A percentile compares a stretch with the other conserved stretches of the same genome.
Evolutionary conservation across 805 yeast genomes (phyloP).

Genomic region (Kodamaea laetipori): DNA sequence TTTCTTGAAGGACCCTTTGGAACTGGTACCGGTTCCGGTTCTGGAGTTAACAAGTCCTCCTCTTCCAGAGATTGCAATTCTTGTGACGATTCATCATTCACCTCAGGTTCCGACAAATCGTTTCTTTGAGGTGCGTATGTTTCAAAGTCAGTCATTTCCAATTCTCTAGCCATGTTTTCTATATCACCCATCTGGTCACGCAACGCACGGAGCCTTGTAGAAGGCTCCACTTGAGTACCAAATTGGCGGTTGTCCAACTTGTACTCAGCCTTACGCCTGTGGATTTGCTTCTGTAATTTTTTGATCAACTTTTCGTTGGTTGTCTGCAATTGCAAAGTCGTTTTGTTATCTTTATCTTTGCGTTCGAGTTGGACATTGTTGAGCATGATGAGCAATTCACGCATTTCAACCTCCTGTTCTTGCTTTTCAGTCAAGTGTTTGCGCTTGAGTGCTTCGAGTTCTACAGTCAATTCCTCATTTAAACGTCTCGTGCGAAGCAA

Average conservation of each 20-base stretch:
- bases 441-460: constrained; percentile 63
- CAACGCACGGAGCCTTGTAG: constrained; percentile 68
- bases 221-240: constrained; percentile 69
- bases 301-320: constrained; percentile 39
- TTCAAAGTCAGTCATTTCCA: constrained; percentile 83
- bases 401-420: constrained; percentile 73
- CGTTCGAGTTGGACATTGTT: constrained; percentile 43
- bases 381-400: constrained; percentile 67
- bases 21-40: constrained; percentile 18
- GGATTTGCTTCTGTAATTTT: constrained; percentile 47
- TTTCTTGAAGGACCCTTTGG: constrained; percentile 41
- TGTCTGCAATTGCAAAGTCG: constrained; percentile 38
- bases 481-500: constrained; percentile 60
- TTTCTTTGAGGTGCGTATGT: constrained; percentile 26
- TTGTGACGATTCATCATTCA: background rate
- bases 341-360: constrained; percentile 33
- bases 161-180: constrained; percentile 79
- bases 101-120: constrained; percentile 9
- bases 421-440: constrained; percentile 66
- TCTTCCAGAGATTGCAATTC: constrained; percentile 7
- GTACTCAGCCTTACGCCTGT: constrained; percentile 49
- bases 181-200: constrained; percentile 83
- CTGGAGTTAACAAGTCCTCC: constrained; percentile 8
- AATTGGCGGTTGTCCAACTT: constrained; percentile 47
- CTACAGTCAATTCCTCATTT: constrained; percentile 59